Evolutionary conservation across 768 basidiomycete genomes (phyloP).

Genomic region (Tubosaeta sp.): DNA sequence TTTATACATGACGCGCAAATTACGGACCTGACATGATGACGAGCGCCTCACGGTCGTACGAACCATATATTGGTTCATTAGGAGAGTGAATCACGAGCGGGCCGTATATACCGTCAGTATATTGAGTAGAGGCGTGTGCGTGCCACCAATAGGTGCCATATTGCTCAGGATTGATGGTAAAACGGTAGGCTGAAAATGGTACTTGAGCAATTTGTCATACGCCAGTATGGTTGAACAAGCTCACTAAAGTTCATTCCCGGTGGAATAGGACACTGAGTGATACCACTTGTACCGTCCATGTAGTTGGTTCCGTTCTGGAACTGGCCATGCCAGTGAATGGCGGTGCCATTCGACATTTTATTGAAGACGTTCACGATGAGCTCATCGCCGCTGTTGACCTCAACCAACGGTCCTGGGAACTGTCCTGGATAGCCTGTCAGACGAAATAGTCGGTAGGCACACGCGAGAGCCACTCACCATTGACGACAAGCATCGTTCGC

Average conservation of each 20-base stretch:
- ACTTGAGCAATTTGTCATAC: neutral
- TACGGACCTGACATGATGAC: conserved; percentile 34
- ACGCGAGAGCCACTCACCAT: conserved; percentile 27
- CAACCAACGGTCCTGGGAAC: conserved; percentile 33
- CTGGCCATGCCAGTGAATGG: conserved; percentile 35
- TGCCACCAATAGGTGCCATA: conserved; percentile 51
- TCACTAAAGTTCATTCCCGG: conserved; percentile 40
- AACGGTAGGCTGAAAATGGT: conserved; percentile 29
- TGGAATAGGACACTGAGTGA: conserved; percentile 54
- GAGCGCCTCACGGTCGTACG: conserved; percentile 39
- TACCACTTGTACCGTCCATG: conserved; percentile 44
- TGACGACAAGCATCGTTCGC: conserved; percentile 44
- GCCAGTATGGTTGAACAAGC: neutral
- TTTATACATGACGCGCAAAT: neutral
- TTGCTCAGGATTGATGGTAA: conserved; percentile 38
- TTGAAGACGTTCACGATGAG: conserved; percentile 35
- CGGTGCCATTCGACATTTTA: conserved; percentile 29
- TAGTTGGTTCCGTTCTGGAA: conserved; percentile 44
- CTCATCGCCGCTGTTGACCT: conserved; percentile 33
- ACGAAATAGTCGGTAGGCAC: neutral
- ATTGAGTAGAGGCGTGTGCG: conserved; percentile 35
- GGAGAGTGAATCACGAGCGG: conserved; percentile 45
- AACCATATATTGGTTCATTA: conserved; percentile 26
- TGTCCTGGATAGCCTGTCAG: conserved; percentile 22
- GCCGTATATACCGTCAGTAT: conserved; percentile 49